Evolutionary conservation across 768 basidiomycete genomes (phyloP), one percentile per base, ranked within the genome.

Genomic region (Chalciporus piperatus): DNA sequence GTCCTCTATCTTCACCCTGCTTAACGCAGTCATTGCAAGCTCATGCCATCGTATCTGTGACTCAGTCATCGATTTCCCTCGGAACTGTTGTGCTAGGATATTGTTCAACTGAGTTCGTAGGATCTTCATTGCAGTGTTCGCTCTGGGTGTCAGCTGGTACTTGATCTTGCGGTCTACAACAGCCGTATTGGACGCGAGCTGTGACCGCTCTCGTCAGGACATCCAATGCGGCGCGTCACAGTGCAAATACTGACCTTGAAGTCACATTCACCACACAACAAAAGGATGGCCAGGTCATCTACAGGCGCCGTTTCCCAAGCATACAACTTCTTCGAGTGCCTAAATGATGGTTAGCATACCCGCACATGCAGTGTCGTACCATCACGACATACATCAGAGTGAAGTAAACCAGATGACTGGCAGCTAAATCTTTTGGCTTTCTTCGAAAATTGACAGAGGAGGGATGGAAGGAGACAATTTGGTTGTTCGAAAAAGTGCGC

Each of bases 321-420:
- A 69, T 92, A 96, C 23, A 95, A 70, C 66, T 84, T 92, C 71
- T 92, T 97, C 7, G 94, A 95, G 64, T 93, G 92, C 92, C 93
- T 93, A 47, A 41, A 53, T 28, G 45, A 40, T 22, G 41, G 9
- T 59, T 38, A 58, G 53, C 19, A 62, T 13, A 4, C 20, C 42
- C 20, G 27, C 20, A 27, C 27, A 27, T 27, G 1, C 5, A 17
- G 50, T 35, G 22, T 5, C 16, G 6, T 12, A 20, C 27, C 38
- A 23, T 45, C 45, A 17, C 32, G 17, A 67, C 78, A 55, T 57
- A 90, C 91, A 93, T 95, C 33, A 96, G 74, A 1, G 92, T 95
- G 67, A 94, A 97, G 67, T 93, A 96, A 14, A 78, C 75, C 45
- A 96, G 65, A 68, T 92, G 77, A 54, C 87, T 85, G 13, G 79